Base-by-base conservation (phyloP, 345 rosid genomes). In the Arabis hirsuta region DNA sequence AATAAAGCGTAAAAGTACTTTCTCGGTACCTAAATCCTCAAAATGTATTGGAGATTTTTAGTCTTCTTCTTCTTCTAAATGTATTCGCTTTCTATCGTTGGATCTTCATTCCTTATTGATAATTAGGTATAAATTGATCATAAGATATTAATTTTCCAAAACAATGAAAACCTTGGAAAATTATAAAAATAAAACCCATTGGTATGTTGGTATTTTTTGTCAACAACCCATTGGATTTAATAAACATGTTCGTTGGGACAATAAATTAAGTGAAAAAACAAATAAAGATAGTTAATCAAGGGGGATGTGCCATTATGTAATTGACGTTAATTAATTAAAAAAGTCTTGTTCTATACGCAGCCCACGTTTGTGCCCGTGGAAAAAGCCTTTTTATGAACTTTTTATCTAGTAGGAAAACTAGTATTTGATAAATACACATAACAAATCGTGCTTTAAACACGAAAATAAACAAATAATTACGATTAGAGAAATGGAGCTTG, bases 281-380 rank as follows among this genome's bases (percentile, higher is more conserved):
- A 51, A 36, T 16, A 32, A 46, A 61, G 24, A 3, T 48, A 12
- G 70, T 65, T 43, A 71, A 71, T 62, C 62, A 42, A 71, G 34
- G 53, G n/a, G 6, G 24, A 12, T 71, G 47, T 71, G 75, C 53
- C 53, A 42, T 41, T 61, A 43, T 43, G 31, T 54, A 27, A 43
- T 53, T 52, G 53, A 51, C 60, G 68, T 32, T 24, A 32, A 52
- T 68, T 32, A 6, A 6, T 1, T 26, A 43, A 10, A 20, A 22
- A 22, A 22, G 55, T 14, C 29, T 22, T 12, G n/a, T 44, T 19
- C 16, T 46, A 14, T 36, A 13, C 26, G 46, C 61, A 22, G 46
- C 54, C 54, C 72, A 7, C 42, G 70, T 27, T 42, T 65, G 11
- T 38, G n/a, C 4, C 22, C 14, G 5, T 14, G 12, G 3, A 22